Evolutionary conservation across 2,329 filamentous ascomycete genomes (phyloP).

Genomic region (Calonectria ilicicola): DNA sequence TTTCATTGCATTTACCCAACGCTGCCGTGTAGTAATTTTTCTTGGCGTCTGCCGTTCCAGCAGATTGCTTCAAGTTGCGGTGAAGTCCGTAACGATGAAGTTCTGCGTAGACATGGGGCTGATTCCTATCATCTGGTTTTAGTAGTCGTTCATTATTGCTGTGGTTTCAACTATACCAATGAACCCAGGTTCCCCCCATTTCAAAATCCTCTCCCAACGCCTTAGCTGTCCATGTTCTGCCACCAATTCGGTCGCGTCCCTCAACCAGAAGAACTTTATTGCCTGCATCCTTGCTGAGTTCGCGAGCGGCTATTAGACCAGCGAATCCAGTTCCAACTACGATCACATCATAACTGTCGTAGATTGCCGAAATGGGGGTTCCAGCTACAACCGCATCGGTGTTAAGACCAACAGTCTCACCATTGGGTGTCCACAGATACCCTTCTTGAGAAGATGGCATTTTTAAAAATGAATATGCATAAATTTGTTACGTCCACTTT

Average conservation of each 20-base stretch:
- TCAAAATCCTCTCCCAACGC: slow-evolving; percentile 50
- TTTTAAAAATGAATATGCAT: neutral
- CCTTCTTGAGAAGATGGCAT: slow-evolving; percentile 32
- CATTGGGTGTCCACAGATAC: slow-evolving; percentile 22
- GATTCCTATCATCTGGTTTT: slow-evolving; percentile 19
- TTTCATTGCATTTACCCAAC: neutral
- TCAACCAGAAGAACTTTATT: slow-evolving; percentile 48
- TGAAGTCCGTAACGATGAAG: slow-evolving; percentile 32
- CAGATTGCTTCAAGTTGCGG: slow-evolving; percentile 29
- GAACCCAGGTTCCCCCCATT: slow-evolving; percentile 57
- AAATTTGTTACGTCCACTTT: neutral
- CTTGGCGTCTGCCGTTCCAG: slow-evolving; percentile 19
- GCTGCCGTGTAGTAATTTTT: slow-evolving; percentile 17
- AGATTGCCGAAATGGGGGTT: neutral
- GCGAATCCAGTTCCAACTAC: slow-evolving; percentile 45
- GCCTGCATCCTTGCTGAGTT: slow-evolving; percentile 19
- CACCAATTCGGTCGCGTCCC: slow-evolving; percentile 55
- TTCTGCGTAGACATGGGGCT: slow-evolving; percentile 33
- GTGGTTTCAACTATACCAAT: slow-evolving; percentile 41
- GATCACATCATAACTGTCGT: slow-evolving; percentile 26
- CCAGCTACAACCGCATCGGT: slow-evolving; percentile 27
- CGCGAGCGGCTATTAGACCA: slow-evolving; percentile 46
- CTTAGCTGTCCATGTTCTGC: slow-evolving; percentile 53
- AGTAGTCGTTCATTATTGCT: no score
- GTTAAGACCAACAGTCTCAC: slow-evolving; percentile 11